Percentiles rank a stretch among this genome's conserved stretches.
phyloP scores from a whole-genome alignment of 371 early-diverging fungal genomes.

The Mortierella sp. region DNA sequence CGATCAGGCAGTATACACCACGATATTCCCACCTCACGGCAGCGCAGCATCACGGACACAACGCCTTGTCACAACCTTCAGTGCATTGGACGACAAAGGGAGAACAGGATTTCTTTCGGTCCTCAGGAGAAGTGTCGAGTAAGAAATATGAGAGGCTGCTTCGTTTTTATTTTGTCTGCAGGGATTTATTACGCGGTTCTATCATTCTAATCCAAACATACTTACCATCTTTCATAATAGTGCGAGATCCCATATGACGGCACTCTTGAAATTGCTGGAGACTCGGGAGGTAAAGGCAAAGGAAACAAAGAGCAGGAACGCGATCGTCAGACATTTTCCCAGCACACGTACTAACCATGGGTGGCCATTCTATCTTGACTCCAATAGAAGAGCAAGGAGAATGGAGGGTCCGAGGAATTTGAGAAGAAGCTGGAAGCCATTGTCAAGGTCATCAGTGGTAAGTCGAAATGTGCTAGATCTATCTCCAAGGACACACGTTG shows the following conservation, averaged over 20 bases:
- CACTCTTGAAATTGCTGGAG: slow-evolving; percentile 29
- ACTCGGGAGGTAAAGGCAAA: slow-evolving; percentile 19
- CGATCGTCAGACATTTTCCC: neutral
- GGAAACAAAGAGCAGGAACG: neutral
- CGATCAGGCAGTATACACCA: slow-evolving; percentile 73
- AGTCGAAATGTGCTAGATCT: neutral
- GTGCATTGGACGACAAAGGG: slow-evolving; percentile 41
- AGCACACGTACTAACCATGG: too few species aligned
- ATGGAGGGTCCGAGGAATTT: slow-evolving; percentile 14
- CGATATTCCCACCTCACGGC: slow-evolving; percentile 64
- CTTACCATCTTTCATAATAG: slow-evolving; percentile 7
- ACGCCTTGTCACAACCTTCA: slow-evolving; percentile 34
- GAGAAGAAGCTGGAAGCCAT: slow-evolving; percentile 36
- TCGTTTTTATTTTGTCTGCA: too few species aligned
- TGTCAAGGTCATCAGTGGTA: slow-evolving; percentile 41
- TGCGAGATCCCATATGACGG: slow-evolving; percentile 34
- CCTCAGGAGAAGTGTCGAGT: slow-evolving; percentile 48
- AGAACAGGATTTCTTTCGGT: slow-evolving; percentile 50
- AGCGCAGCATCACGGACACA: slow-evolving; percentile 33
- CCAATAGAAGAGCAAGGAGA: neutral
- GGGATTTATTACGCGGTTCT: neutral
- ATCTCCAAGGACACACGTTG: too few species aligned
- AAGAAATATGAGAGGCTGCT: slow-evolving; percentile 2
- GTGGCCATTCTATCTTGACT: neutral
- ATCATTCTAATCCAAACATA: neutral